Conservation (phyloP, 495 filamentous ascomycete genomes). For the Hypoxylon cercidicola region DNA sequence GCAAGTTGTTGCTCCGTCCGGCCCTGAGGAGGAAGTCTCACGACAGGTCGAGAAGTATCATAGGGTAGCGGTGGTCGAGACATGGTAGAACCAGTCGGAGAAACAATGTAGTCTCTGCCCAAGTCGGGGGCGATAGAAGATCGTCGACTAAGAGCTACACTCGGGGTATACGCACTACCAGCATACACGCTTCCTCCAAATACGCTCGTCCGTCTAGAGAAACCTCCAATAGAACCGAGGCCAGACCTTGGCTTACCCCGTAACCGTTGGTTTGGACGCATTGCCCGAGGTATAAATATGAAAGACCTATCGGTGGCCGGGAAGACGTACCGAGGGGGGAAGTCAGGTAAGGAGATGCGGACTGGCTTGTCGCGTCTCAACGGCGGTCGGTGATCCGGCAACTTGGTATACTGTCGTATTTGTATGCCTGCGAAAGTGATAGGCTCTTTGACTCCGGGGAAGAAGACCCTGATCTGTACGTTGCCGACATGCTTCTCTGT, state of each 20-base stretch:
- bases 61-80: slow-evolving; percentile 70
- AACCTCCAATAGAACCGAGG: slow-evolving; percentile 71
- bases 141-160: slow-evolving; percentile 87
- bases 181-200: slow-evolving; percentile 80
- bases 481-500: slow-evolving; percentile 74
- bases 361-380: slow-evolving; percentile 97
- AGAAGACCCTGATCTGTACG: slow-evolving; percentile 81
- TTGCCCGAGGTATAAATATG: slow-evolving; percentile 95
- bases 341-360: slow-evolving; percentile 85
- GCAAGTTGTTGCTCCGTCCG: slow-evolving; percentile 50
- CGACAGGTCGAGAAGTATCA: slow-evolving; percentile 78
- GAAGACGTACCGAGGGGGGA: slow-evolving; percentile 86
- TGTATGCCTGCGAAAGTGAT: slow-evolving; percentile 76
- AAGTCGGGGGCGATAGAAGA: slow-evolving; percentile 85
- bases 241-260: slow-evolving; percentile 76
- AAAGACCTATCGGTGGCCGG: slow-evolving; percentile 90
- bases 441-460: slow-evolving; percentile 77
- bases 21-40: slow-evolving; percentile 80
- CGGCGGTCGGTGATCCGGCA: slow-evolving; percentile 94
- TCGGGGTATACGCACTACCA: slow-evolving; percentile 87
- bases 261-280: slow-evolving; percentile 88
- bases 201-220: slow-evolving; percentile 75
- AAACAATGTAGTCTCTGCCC: slow-evolving; percentile 76
- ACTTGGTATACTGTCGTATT: slow-evolving; percentile 86
- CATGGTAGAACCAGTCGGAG: slow-evolving; percentile 79